Percentiles rank a stretch among this genome's conserved stretches.
phyloP scores from a whole-genome alignment of 257 asterid species.

The Penstemon newberryi region DNA sequence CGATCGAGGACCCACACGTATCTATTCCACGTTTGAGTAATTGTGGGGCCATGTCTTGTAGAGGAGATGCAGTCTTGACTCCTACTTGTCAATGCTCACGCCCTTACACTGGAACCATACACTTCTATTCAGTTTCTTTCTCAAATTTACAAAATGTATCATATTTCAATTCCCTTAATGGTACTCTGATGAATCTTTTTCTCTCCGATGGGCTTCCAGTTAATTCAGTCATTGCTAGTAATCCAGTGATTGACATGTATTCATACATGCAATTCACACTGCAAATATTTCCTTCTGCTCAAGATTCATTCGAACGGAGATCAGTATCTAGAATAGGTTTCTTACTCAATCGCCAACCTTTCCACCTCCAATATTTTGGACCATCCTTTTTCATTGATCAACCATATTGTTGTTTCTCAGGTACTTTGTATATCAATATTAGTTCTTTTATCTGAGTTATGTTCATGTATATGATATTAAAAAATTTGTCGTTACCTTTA shows the following conservation, averaged over 20 bases:
- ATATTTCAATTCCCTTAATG: conserved; percentile 52
- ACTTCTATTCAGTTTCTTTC: conserved; percentile 74
- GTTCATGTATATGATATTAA: conserved; percentile 9
- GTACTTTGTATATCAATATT: conserved; percentile 29
- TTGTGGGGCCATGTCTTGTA: conserved; percentile 55
- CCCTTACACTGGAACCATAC: conserved; percentile 73
- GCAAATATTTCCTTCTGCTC: conserved; percentile 70
- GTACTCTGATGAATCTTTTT: conserved; percentile 47
- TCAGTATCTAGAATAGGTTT: conserved; percentile 56
- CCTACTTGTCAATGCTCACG: conserved; percentile 65
- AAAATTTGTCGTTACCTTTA: conserved; percentile 7
- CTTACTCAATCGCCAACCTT: conserved; percentile 69
- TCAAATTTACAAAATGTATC: conserved; percentile 57
- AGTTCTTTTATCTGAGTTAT: not conserved
- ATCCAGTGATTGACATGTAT: conserved; percentile 45
- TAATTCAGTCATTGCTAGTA: conserved; percentile 50
- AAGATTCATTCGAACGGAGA: conserved; percentile 56
- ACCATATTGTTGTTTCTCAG: conserved; percentile 58
- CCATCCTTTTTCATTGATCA: conserved; percentile 69
- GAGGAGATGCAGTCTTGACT: conserved; percentile 48
- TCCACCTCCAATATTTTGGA: conserved; percentile 52
- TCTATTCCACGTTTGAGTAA: conserved; percentile 29
- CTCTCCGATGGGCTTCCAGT: conserved; percentile 61
- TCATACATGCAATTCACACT: conserved; percentile 53
- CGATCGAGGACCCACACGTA: conserved; percentile 25